phyloP scores from a whole-genome alignment of 116 monocot genomes.

The Trichopus zeylanicus region DNA sequence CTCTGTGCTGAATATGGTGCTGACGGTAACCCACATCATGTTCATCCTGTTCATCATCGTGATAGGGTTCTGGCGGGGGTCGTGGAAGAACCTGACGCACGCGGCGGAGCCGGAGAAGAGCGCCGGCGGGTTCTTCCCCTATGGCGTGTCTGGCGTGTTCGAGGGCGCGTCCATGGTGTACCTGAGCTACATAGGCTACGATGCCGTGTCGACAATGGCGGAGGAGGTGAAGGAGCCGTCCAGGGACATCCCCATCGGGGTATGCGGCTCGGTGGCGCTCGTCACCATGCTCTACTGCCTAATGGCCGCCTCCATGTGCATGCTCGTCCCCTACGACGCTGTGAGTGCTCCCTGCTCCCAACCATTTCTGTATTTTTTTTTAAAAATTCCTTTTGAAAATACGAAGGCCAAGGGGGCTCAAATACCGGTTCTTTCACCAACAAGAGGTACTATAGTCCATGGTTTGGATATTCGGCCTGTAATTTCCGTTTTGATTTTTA shows the following conservation, averaged over 20 bases:
- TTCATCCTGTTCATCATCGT: slow-evolving; percentile 82
- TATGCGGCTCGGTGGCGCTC: slow-evolving; percentile 78
- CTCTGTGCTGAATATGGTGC: slow-evolving; percentile 71
- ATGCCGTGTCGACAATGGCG: slow-evolving; percentile 96
- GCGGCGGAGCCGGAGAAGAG: slow-evolving; percentile 35
- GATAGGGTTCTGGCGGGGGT: slow-evolving; percentile 70
- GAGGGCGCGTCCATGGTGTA: slow-evolving; percentile 82
- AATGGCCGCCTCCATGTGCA: slow-evolving; percentile 83
- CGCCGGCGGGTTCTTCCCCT: slow-evolving; percentile 63
- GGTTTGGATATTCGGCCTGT: too few species aligned
- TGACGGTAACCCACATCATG: slow-evolving; percentile 52
- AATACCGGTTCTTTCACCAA: too few species aligned
- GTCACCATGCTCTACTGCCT: slow-evolving; percentile 85
- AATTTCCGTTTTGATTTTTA: too few species aligned
- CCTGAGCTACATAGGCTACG: slow-evolving; percentile 94
- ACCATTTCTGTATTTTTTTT: too few species aligned
- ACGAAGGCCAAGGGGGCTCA: too few species aligned
- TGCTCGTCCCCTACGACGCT: slow-evolving; percentile 89
- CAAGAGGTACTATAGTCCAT: too few species aligned
- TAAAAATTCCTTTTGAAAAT: too few species aligned
- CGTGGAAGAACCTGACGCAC: slow-evolving; percentile 43
- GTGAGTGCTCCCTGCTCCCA: slow-evolving; percentile 29
- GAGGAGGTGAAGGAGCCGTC: slow-evolving; percentile 78
- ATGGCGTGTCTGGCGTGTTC: slow-evolving; percentile 63
- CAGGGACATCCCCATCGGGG: slow-evolving; percentile 80